Percentiles rank a stretch among this genome's conserved stretches.
These are phyloP conservation scores for Taiozyma sp. DNA, from an alignment of 1,139 yeast species.

Conservation along the genomic window DNA sequence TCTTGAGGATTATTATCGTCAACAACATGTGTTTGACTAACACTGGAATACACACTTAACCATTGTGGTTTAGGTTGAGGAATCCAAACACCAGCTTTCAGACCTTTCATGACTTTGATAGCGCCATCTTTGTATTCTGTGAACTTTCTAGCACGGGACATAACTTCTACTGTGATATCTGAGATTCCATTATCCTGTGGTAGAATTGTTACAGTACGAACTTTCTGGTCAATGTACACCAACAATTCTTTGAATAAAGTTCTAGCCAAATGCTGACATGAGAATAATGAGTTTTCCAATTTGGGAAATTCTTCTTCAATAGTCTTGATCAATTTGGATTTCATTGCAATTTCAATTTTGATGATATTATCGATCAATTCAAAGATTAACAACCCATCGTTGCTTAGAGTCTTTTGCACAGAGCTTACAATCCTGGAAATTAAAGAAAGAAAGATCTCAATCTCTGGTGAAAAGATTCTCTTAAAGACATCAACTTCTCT, in stretches of 20 bases:
- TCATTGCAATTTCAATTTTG: constrained; percentile 17
- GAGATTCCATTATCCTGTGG: constrained; percentile 65
- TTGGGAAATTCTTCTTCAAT: constrained; percentile 8
- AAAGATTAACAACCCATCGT: constrained; percentile 38
- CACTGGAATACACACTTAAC: constrained; percentile 44
- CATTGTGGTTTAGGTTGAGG: constrained; percentile 51
- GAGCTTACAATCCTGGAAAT: constrained; percentile 30
- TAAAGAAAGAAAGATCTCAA: constrained; percentile 31
- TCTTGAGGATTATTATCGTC: constrained; percentile 40
- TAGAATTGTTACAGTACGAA: constrained; percentile 36
- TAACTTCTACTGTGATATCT: constrained; percentile 61
- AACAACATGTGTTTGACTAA: constrained; percentile 27
- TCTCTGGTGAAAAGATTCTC: constrained; percentile 29
- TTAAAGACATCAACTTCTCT: constrained; percentile 37
- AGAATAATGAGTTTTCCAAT: constrained; percentile 15
- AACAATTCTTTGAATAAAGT: constrained; percentile 54
- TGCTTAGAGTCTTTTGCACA: constrained; percentile 31
- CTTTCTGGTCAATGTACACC: constrained; percentile 46
- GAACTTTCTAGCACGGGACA: constrained; percentile 56
- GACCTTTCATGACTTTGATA: constrained; percentile 40
- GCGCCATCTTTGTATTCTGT: constrained; percentile 59
- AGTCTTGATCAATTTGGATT: constrained; percentile 23
- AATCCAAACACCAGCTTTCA: constrained; percentile 66
- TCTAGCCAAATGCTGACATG: constrained; percentile 30
- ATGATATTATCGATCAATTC: constrained; percentile 38